Percentiles rank a stretch among this genome's conserved stretches.
These are phyloP conservation scores for Lepiota brunneoincarnata DNA, from an alignment of 768 basidiomycete genomes.

Conservation along the genomic window DNA sequence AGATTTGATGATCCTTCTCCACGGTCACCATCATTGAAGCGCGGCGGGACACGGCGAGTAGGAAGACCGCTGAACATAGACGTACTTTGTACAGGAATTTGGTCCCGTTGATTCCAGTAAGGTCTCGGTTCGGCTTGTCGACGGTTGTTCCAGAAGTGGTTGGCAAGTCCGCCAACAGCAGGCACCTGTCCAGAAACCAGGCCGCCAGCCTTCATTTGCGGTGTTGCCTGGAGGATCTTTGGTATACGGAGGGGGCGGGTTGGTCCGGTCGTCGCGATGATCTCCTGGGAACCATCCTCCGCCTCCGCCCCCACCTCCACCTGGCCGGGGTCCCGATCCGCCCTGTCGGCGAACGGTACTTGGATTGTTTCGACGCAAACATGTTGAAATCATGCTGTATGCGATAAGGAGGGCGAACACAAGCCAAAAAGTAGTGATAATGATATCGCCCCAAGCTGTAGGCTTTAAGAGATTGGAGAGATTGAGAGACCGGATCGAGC, in stretches of 20 bases:
- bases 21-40: constrained; percentile 45
- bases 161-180: constrained; percentile 67
- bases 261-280: constrained; percentile 29
- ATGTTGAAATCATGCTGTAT: constrained; percentile 60
- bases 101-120: constrained; percentile 20
- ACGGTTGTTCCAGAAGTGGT: constrained; percentile 47
- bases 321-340: constrained; percentile 33
- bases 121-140: constrained; percentile 22
- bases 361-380: constrained; percentile 32
- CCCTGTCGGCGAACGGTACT: constrained; percentile 18
- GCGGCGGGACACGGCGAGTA: constrained; percentile 21
- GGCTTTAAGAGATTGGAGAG: constrained; percentile 27
- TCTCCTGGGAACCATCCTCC: constrained; percentile 55
- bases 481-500: neutral
- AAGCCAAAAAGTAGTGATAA: constrained; percentile 60
- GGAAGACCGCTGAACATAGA: constrained; percentile 18
- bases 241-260: constrained; percentile 57
- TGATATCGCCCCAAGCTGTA: constrained; percentile 42
- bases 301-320: constrained; percentile 34
- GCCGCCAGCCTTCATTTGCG: constrained; percentile 43
- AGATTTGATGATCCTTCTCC: constrained; percentile 70
- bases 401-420: constrained; percentile 47
- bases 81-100: constrained; percentile 14
- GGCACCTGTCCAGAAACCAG: constrained; percentile 90
- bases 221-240: constrained; percentile 29